Evolutionary conservation across 225 moss, liverwort and hornwort genomes (phyloP).

Genomic region (Polytrichum formosum): DNA sequence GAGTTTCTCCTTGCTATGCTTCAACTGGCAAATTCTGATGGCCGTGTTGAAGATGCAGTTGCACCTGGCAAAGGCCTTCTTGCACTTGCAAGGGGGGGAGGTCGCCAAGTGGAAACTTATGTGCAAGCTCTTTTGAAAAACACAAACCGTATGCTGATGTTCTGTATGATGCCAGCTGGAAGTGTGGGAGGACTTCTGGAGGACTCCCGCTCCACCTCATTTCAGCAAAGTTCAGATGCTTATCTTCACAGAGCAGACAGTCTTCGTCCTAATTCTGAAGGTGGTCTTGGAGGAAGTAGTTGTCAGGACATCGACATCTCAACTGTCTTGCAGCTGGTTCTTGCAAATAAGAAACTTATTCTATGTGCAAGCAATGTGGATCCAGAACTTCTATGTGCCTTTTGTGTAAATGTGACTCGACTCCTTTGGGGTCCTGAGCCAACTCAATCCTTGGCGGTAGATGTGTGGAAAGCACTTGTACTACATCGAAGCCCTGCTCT

Average conservation of each 20-base stretch:
- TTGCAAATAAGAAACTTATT: constrained; percentile 80
- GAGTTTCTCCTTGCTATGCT: constrained; percentile 97
- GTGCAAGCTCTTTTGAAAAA: constrained; percentile 90
- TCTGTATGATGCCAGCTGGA: constrained; percentile 59
- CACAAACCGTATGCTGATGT: constrained; percentile 96
- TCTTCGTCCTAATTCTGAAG: constrained; percentile 32
- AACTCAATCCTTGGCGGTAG: constrained; percentile 58
- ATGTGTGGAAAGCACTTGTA: constrained; percentile 87
- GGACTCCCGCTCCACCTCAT: constrained; percentile 37
- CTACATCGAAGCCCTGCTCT: constrained; percentile 62
- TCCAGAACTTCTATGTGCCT: constrained; percentile 62
- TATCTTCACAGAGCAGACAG: constrained; percentile 36
- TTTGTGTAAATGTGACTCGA: constrained; percentile 64
- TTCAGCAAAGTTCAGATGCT: constrained; percentile 58
- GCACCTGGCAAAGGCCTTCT: constrained; percentile 80
- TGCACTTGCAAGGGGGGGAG: constrained; percentile 84
- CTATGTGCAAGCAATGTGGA: constrained; percentile 90
- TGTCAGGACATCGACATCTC: constrained; percentile 61
- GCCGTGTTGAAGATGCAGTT: constrained; percentile 79
- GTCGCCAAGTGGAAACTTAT: constrained; percentile 90
- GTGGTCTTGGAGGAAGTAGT: constrained; percentile 38
- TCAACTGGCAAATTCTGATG: constrained; percentile 91
- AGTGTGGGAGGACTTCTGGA: constrained; percentile 27
- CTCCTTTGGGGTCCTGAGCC: constrained; percentile 70
- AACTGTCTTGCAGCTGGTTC: constrained; percentile 71